Conservation (phyloP, 1,284 basidiomycete genomes). For the Fistulinella staudtii region DNA sequence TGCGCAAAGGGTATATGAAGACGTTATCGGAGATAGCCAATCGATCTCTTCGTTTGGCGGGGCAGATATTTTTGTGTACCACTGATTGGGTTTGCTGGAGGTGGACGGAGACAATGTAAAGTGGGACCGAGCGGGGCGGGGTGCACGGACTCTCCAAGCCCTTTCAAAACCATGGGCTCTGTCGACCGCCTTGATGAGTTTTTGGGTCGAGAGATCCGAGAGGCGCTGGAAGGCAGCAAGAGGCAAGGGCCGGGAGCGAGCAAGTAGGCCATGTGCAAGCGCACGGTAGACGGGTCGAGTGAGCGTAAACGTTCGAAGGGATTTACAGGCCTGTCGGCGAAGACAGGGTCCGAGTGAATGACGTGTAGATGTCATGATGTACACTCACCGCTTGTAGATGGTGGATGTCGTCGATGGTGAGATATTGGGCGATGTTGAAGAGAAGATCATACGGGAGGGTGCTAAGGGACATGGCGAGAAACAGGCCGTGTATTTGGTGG, state of each 20-base stretch:
- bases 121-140: slow-evolving; percentile 40
- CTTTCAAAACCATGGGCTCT: slow-evolving; percentile 56
- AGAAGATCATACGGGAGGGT: slow-evolving; percentile 66
- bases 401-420: slow-evolving; percentile 56
- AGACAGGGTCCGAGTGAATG: slow-evolving; percentile 1
- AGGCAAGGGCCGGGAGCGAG: slow-evolving; percentile 61
- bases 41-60: slow-evolving; percentile 66
- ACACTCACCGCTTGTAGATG: slow-evolving; percentile 56
- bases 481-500: too few species aligned
- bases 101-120: slow-evolving; percentile 26
- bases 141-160: slow-evolving; percentile 59
- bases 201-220: slow-evolving; percentile 54
- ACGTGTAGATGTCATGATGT: background rate
- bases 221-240: slow-evolving; percentile 64
- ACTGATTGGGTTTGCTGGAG: slow-evolving; percentile 27
- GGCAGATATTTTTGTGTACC: slow-evolving; percentile 62
- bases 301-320: slow-evolving; percentile 53
- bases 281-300: slow-evolving; percentile 64
- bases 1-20: slow-evolving; percentile 66
- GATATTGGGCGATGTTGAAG: slow-evolving; percentile 57
- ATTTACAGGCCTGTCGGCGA: slow-evolving; percentile 52
- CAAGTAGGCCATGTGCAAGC: slow-evolving; percentile 55
- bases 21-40: slow-evolving; percentile 72
- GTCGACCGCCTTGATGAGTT: slow-evolving; percentile 57
- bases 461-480: slow-evolving; percentile 35